phyloP scores from a whole-genome alignment of 805 yeast species.

The Yarrowia sp. region DNA sequence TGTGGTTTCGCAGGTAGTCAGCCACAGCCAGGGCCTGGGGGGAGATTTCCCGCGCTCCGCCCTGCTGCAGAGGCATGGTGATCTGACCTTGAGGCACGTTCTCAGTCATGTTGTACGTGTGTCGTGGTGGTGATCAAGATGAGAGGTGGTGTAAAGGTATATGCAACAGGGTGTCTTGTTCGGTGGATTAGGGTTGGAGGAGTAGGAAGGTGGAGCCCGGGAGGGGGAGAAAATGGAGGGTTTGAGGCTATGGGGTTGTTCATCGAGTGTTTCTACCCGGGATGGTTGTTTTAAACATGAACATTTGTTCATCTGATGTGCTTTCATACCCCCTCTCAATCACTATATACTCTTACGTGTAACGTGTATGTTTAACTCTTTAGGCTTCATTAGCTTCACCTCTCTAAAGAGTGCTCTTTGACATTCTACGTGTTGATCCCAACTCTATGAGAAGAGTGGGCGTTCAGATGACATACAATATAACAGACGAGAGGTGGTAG shows the following conservation, averaged over 20 bases:
- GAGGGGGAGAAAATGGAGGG: neutral
- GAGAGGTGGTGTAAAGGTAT: constrained; percentile 14
- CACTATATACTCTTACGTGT: constrained; percentile 10
- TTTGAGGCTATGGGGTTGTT: neutral
- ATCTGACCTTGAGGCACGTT: constrained; percentile 36
- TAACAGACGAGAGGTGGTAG: neutral
- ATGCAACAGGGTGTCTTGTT: constrained; percentile 34
- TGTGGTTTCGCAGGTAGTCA: constrained; percentile 68
- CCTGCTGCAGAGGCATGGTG: constrained; percentile 38
- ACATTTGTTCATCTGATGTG: neutral
- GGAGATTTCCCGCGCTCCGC: constrained; percentile 45
- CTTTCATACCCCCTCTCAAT: no score
- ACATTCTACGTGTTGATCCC: constrained; percentile 25
- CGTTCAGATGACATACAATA: neutral
- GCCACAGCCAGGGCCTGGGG: constrained; percentile 76
- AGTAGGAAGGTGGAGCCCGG: constrained; percentile 3
- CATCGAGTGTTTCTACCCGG: neutral
- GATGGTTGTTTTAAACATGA: neutral
- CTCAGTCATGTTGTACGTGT: constrained; percentile 22
- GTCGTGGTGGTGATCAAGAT: constrained; percentile 14
- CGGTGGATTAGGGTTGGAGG: constrained; percentile 20
- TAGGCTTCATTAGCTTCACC: neutral
- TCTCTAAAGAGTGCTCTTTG: constrained; percentile 1
- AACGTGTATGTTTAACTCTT: constrained; percentile 4
- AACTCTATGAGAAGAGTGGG: neutral